Conservation (phyloP, 2,329 filamentous ascomycete species). For the Ambrosiella beaveri region DNA sequence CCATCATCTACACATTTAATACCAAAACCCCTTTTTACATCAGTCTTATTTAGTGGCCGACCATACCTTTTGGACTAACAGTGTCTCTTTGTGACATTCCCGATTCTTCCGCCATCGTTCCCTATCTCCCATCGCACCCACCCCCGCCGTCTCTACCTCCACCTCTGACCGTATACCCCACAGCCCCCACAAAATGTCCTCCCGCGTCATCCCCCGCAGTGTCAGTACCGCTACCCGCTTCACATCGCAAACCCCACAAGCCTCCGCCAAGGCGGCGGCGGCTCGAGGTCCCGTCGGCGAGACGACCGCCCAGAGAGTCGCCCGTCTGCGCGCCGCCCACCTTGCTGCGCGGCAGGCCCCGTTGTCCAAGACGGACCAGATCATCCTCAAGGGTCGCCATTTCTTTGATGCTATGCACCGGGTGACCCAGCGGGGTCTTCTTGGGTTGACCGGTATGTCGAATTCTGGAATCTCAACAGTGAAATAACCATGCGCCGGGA, state of each 20-base stretch:
- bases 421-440: slow-evolving; percentile 35
- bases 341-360: slow-evolving; percentile 45
- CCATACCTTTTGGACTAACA: background rate
- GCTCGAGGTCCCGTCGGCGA: slow-evolving; percentile 26
- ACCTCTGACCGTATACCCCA: background rate
- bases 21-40: background rate
- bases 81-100: background rate
- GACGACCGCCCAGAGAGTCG: slow-evolving; percentile 52
- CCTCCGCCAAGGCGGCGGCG: slow-evolving; percentile 39
- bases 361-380: slow-evolving; percentile 33
- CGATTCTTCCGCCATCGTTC: background rate
- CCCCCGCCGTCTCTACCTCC: background rate
- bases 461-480: background rate
- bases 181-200: slow-evolving; percentile 21
- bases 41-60: background rate
- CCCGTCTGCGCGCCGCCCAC: slow-evolving; percentile 49
- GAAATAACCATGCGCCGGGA: no score
- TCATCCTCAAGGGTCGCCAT: slow-evolving; percentile 30
- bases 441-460: slow-evolving; percentile 37
- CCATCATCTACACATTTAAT: background rate
- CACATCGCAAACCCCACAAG: slow-evolving; percentile 39
- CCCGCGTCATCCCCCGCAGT: slow-evolving; percentile 41
- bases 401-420: slow-evolving; percentile 40
- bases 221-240: slow-evolving; percentile 66
- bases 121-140: background rate